Evolutionary conservation across 257 asterid species (phyloP).

Genomic region (Sherardia arvensis): DNA sequence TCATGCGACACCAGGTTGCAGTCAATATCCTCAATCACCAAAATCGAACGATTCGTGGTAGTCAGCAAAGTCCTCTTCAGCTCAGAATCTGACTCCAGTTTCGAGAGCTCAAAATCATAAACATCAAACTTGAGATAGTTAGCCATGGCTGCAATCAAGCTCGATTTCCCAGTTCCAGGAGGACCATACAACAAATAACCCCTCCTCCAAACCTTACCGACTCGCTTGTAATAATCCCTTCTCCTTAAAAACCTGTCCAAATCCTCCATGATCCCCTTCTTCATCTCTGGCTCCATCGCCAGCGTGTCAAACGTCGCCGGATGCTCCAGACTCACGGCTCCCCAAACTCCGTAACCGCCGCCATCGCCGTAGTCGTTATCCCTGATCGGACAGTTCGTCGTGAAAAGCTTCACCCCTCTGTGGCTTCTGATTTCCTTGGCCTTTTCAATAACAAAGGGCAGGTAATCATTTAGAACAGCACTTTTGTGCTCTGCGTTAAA

Average conservation of each 20-base stretch:
- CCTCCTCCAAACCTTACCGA: slow-evolving; percentile 85
- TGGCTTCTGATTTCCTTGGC: slow-evolving; percentile 49
- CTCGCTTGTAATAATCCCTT: slow-evolving; percentile 62
- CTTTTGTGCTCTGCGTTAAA: slow-evolving; percentile 32
- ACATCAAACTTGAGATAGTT: slow-evolving; percentile 64
- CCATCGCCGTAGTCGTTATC: slow-evolving; percentile 29
- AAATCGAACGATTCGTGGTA: slow-evolving; percentile 52
- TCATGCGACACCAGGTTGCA: slow-evolving; percentile 51
- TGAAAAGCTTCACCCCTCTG: slow-evolving; percentile 49
- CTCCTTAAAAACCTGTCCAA: slow-evolving; percentile 68
- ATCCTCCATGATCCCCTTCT: slow-evolving; percentile 45
- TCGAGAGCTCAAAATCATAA: slow-evolving; percentile 61
- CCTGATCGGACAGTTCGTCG: slow-evolving; percentile 41
- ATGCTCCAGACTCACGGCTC: slow-evolving; percentile 55
- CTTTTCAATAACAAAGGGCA: slow-evolving; percentile 40
- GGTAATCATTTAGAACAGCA: slow-evolving; percentile 35
- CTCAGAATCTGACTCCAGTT: slow-evolving; percentile 44
- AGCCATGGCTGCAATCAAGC: slow-evolving; percentile 79
- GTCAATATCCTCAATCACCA: slow-evolving; percentile 78
- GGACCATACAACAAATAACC: slow-evolving; percentile 86
- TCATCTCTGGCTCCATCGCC: slow-evolving; percentile 60
- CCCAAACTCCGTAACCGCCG: slow-evolving; percentile 57
- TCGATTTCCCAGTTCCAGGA: slow-evolving; percentile 88
- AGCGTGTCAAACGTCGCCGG: slow-evolving; percentile 63
- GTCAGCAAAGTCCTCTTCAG: slow-evolving; percentile 50